These are phyloP conservation scores for Gossypium laxum DNA, from an alignment of 441 rosid species.

Conservation along the genomic window DNA sequence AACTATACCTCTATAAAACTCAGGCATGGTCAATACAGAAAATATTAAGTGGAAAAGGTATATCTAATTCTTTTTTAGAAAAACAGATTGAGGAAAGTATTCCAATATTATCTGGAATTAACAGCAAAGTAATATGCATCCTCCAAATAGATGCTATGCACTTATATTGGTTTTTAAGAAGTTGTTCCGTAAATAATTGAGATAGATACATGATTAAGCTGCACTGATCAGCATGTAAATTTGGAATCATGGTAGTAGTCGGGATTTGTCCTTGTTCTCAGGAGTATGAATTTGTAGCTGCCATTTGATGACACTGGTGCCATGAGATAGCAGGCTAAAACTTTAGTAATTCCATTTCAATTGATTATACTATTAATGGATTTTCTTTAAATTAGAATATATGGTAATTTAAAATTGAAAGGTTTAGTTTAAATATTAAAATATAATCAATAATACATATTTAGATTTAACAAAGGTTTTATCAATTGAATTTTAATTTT, in stretches of 20 bases:
- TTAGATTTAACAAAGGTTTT: neutral
- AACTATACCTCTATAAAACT: neutral
- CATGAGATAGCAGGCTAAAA: neutral
- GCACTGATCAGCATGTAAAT: neutral
- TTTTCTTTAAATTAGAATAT: neutral
- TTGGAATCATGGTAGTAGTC: neutral
- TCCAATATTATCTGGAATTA: neutral
- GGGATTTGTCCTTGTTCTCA: neutral
- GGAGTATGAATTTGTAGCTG: neutral
- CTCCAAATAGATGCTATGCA: neutral
- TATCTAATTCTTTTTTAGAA: neutral
- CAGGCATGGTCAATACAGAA: neutral
- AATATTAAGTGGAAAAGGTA: neutral
- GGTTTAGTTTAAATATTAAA: neutral
- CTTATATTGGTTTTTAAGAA: neutral
- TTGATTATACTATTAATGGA: neutral
- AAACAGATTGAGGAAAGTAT: neutral
- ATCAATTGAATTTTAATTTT: no score
- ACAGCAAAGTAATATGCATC: neutral
- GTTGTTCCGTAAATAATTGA: neutral
- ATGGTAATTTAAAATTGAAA: neutral
- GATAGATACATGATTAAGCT: neutral
- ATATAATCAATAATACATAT: neutral
- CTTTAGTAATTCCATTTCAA: neutral
- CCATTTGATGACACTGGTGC: neutral